phyloP scores from a whole-genome alignment of 305 asterid species.

The Fraxinus xanthoxyloides region DNA sequence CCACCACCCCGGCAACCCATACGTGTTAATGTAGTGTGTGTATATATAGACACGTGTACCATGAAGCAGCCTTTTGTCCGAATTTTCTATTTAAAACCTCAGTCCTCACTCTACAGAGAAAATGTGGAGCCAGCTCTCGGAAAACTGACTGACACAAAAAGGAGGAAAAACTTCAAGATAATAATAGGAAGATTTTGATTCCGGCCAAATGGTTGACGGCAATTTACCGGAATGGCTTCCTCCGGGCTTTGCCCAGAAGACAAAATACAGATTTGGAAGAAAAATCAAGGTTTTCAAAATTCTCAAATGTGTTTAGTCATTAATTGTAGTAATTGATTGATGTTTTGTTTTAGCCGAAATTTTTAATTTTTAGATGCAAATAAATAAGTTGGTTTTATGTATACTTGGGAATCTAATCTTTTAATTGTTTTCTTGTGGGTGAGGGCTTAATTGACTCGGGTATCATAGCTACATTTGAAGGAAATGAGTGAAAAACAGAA shows the following conservation, averaged over 20 bases:
- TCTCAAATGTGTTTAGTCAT: background rate
- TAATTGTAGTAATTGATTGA: background rate
- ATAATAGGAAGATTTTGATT: background rate
- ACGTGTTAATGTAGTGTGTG: background rate
- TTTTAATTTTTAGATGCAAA: background rate
- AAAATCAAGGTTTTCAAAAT: background rate
- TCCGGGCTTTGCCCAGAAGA: slow-evolving; percentile 3
- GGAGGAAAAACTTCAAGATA: background rate
- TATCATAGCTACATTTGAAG: background rate
- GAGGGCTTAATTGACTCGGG: background rate
- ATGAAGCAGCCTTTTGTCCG: background rate
- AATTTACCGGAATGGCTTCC: slow-evolving; percentile 11
- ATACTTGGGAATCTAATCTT: background rate
- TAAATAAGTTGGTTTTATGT: background rate
- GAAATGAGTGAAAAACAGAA: background rate
- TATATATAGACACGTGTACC: background rate
- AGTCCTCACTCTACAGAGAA: background rate
- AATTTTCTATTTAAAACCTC: background rate
- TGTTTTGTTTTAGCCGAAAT: background rate
- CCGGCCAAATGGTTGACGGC: background rate
- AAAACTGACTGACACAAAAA: background rate
- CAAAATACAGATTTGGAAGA: background rate
- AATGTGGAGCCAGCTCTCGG: background rate
- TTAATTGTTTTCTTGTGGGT: background rate
- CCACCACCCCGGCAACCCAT: background rate